These are phyloP conservation scores for Xylaria sp. DNA, from an alignment of 2,329 filamentous ascomycete species.

Conservation along the genomic window DNA sequence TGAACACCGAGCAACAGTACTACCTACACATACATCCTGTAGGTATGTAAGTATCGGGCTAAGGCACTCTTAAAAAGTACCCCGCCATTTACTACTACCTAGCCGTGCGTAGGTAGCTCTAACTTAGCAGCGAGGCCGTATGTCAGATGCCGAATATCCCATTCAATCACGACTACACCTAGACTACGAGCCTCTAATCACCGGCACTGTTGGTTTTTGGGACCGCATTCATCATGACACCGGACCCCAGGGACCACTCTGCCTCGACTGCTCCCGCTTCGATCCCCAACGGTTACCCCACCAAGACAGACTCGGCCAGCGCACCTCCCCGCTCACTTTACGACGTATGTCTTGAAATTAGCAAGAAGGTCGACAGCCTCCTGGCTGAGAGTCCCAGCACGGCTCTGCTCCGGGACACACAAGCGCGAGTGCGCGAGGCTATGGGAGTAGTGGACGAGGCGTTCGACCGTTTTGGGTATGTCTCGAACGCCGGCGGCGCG, in stretches of 20 bases:
- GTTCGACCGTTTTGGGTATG: constrained; percentile 75
- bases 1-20: background rate
- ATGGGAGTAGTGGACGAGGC: constrained; percentile 77
- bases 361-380: constrained; percentile 68
- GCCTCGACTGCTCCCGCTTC: constrained; percentile 5
- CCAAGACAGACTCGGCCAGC: constrained; percentile 13
- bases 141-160: background rate
- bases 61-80: constrained; percentile 1
- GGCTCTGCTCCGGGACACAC: constrained; percentile 64
- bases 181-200: background rate
- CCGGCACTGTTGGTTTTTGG: background rate
- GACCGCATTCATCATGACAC: constrained; percentile 25
- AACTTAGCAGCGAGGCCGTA: background rate
- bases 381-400: constrained; percentile 59
- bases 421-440: constrained; percentile 75
- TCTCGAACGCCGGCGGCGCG: constrained; percentile 24
- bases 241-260: constrained; percentile 16
- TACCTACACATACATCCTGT: too few relatives aligned
- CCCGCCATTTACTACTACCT: constrained; percentile 14
- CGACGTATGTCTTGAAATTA: constrained; percentile 48
- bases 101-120: background rate
- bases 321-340: constrained; percentile 25
- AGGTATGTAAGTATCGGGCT: background rate
- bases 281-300: constrained; percentile 21
- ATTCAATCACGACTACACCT: constrained; percentile 2